Conservation (phyloP, 1,139 yeast species). For the Torulaspora pretoriensis region DNA sequence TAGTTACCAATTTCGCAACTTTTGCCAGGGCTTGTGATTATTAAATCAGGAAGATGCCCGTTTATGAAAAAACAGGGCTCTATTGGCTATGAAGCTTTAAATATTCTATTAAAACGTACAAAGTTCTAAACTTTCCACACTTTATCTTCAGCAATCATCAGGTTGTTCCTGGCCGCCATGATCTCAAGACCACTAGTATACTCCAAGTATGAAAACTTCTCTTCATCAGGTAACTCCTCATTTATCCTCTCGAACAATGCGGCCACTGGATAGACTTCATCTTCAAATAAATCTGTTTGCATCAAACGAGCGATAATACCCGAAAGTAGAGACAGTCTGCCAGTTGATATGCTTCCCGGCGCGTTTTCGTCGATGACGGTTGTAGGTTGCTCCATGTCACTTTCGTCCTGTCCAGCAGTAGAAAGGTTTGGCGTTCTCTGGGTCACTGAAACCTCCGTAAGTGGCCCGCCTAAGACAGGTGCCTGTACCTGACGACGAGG, state of each 20-base stretch:
- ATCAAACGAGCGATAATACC: slow-evolving; percentile 46
- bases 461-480: slow-evolving; percentile 23
- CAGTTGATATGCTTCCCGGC: slow-evolving; percentile 44
- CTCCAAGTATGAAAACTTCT: slow-evolving; percentile 51
- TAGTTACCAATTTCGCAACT: too few species aligned
- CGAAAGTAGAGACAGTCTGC: slow-evolving; percentile 46
- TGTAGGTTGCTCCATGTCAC: slow-evolving; percentile 28
- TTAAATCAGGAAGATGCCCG: too few species aligned
- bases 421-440: slow-evolving; percentile 29
- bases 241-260: slow-evolving; percentile 46
- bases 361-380: slow-evolving; percentile 31
- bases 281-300: slow-evolving; percentile 47
- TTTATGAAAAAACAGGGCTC: too few species aligned
- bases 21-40: too few species aligned
- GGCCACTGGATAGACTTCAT: slow-evolving; percentile 47
- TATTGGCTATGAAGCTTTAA: neutral
- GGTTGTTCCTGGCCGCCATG: slow-evolving; percentile 53
- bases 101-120: neutral
- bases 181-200: slow-evolving; percentile 49
- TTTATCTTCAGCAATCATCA: slow-evolving; percentile 59
- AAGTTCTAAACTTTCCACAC: slow-evolving; percentile 47
- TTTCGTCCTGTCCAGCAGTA: slow-evolving; percentile 33
- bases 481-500: slow-evolving; percentile 29
- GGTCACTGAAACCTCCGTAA: slow-evolving; percentile 24
- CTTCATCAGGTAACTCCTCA: slow-evolving; percentile 57